A percentile compares a stretch with the other conserved stretches of the same genome.
These are phyloP conservation scores for Rhizoclosmatium globosum DNA, from an alignment of 192 early-diverging fungal genomes.

Conservation along the genomic window DNA sequence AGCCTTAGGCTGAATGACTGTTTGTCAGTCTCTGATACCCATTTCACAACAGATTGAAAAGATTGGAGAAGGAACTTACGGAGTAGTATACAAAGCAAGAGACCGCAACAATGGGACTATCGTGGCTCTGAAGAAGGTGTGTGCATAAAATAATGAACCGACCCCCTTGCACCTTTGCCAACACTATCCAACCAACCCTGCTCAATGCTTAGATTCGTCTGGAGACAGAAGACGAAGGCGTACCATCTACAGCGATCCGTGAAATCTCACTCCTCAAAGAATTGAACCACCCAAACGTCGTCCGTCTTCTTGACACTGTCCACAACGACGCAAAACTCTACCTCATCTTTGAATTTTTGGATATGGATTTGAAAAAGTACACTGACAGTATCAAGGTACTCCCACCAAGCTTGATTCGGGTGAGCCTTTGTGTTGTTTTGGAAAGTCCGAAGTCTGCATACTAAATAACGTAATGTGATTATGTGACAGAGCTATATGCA, in stretches of 20 bases:
- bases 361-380: conserved; percentile 89
- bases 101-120: conserved; percentile 79
- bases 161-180: conserved; percentile 48
- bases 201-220: too few species aligned
- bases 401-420: conserved; percentile 66
- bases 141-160: conserved; percentile 89
- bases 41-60: conserved; percentile 75
- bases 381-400: conserved; percentile 73
- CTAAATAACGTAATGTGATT: not conserved
- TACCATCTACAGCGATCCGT: conserved; percentile 96
- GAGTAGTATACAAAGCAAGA: conserved; percentile 82
- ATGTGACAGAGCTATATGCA: conserved; percentile 85
- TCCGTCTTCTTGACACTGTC: conserved; percentile 84
- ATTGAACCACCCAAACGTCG: conserved; percentile 88
- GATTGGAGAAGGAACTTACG: conserved; percentile 98
- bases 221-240: conserved; percentile 77
- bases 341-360: conserved; percentile 95
- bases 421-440: conserved; percentile 29
- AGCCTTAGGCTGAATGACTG: not conserved
- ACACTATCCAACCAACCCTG: conserved; percentile 12
- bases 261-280: conserved; percentile 99
- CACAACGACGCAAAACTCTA: conserved; percentile 88
- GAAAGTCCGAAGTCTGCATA: not conserved
- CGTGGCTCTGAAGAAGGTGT: conserved; percentile 98
- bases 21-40: conserved; percentile 58